Base-by-base conservation (phyloP, 164 flowering plant genomes). In the Stephania cephalantha region DNA sequence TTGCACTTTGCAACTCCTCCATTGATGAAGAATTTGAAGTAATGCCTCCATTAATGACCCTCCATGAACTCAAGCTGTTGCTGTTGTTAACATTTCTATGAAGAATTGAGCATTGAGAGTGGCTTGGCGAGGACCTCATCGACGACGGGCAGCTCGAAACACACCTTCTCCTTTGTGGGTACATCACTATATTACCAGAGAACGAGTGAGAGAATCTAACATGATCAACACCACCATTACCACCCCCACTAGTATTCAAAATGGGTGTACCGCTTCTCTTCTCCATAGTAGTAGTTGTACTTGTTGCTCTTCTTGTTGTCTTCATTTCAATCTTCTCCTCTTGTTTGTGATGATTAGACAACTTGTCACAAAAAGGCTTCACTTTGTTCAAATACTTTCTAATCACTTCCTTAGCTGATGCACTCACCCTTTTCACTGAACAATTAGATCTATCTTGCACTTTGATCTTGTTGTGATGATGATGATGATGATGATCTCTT, bases 1-100 rank as follows among this genome's bases (percentile, higher is more conserved):
- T 95, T 8, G 99, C 98, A 73, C 81, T 94, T 85, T 95, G 99
- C 77, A 93, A 70, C 84, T 95, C 99, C 78, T 95, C 97, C 97
- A 88, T 92, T 0, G 98, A 88, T 22, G 97, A 94, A 7, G 76
- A 79, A 6, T 74, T 25, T 30, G 22, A 22, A 50, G 61, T 12
- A 44, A 20, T 48, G 42, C 42, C 53, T 8, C 53, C 53, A 7
- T 48, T 48, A 48, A 48, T 12, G 53, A 48, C 55, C 55, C 55
- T 2, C 55, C 15, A 0, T 9, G 11, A 50, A 50, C 55, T 50
- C 55, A 11, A 50, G 18, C 13, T 11, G 25, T 25, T 13, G 18
- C 3, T 53, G 13, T 5, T 18, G 18, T 53, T 53, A 53, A 53
- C 61, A 53, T 53, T 53, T n/a, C 77, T 79, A 31, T 76, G 76